Evolutionary conservation across 179 eudicot species (phyloP), one percentile per base, ranked within the genome.

Genomic region (Corrigiola litoralis): DNA sequence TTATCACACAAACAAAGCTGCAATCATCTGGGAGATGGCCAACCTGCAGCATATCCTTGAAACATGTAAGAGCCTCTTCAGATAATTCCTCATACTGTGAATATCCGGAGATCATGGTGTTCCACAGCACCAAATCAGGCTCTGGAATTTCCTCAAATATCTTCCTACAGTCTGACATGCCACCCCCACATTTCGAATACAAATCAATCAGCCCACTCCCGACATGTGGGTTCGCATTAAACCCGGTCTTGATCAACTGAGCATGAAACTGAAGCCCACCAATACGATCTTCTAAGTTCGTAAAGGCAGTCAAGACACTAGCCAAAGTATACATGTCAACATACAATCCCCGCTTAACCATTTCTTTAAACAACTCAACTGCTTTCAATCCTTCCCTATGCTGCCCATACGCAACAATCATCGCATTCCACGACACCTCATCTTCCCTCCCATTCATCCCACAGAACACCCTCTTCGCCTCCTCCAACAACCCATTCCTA

Each of bases 381-480:
- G 97, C 92, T 59, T 76, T 81, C 0, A 31, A 61, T 9, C 97
- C 95, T 77, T 81, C 77, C 52, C 71, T 72, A 47, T 86, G 76
- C 34, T 86, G 95, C 2, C 92, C 90, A 72, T 80, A 80, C 0
- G 85, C 96, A 53, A 91, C 96, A 45, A 91, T 85, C 96, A 91
- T 88, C 20, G 94, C 82, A 75, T 91, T 91, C 97, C 97, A 91
- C 24, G 95, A 76, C 42, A 90, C 95, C 76, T 86, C 92, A 65
- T 90, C 92, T 73, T 75, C 75, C 34, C 76, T 76, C 69, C 80
- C 85, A 49, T 41, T 72, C 81, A 86, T 81, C 8, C 38, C 77
- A 58, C 31, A 37, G 65, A 90, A 90, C 41, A 86, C 72, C 77
- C 68, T 61, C 57, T 82, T 81, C n/a, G 95, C 95, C 63, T 75